Percentiles rank a stretch among this genome's conserved stretches.
Conservation (phyloP, 1,139 yeast species). For the Scheffersomyces illinoinensis region DNA sequence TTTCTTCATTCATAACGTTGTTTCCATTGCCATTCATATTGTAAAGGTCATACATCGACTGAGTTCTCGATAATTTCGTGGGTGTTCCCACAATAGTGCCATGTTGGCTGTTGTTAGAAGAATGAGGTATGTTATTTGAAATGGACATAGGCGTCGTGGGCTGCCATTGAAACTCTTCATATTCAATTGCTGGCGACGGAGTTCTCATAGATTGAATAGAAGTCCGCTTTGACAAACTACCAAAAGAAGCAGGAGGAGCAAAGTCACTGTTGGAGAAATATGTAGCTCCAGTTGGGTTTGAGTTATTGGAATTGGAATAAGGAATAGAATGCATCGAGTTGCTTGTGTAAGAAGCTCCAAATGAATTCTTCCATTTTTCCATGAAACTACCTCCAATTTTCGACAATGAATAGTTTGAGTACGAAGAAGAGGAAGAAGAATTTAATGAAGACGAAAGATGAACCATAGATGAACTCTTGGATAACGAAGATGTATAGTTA, state of each 20-base stretch:
- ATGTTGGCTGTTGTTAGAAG: neutral
- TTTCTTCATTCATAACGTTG: slow-evolving; percentile 3
- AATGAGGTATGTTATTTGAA: neutral
- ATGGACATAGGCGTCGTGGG: neutral
- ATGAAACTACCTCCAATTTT: slow-evolving; percentile 47
- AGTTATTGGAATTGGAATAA: slow-evolving; percentile 3
- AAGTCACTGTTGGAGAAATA: slow-evolving; percentile 13
- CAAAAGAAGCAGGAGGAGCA: slow-evolving; percentile 15
- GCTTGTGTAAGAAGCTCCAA: slow-evolving; percentile 13
- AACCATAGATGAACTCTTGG: slow-evolving; percentile 43
- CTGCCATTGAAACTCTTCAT: slow-evolving; percentile 44
- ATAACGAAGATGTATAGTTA: slow-evolving; percentile 19
- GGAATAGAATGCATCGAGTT: neutral
- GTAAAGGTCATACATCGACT: slow-evolving; percentile 39
- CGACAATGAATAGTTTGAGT: slow-evolving; percentile 41
- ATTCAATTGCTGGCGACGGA: slow-evolving; percentile 50
- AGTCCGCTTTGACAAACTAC: slow-evolving; percentile 25
- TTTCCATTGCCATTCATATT: slow-evolving; percentile 11
- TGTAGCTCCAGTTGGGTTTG: slow-evolving; percentile 4
- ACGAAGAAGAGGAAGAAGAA: slow-evolving; percentile 37
- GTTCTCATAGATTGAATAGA: slow-evolving; percentile 36
- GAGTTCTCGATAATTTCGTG: slow-evolving; percentile 34
- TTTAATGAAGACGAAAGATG: slow-evolving; percentile 45
- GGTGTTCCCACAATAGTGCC: slow-evolving; percentile 10
- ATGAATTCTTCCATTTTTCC: slow-evolving; percentile 47